phyloP scores from a whole-genome alignment of 208 protist species.

The Zelonia costaricensis region DNA sequence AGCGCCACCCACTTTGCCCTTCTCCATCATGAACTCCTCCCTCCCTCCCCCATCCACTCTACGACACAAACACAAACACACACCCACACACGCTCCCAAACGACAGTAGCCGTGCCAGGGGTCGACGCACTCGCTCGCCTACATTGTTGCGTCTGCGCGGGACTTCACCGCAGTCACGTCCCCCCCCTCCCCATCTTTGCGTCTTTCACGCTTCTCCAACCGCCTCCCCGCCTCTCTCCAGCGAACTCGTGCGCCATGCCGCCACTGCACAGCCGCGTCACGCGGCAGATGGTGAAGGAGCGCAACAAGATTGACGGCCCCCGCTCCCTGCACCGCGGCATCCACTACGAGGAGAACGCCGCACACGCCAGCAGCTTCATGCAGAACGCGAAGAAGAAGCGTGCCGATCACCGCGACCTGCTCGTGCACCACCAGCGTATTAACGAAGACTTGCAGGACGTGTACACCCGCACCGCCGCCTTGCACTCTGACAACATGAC shows the following conservation, averaged over 20 bases:
- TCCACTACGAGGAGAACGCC: constrained; percentile 75
- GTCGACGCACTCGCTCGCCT: too few species aligned
- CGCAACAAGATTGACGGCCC: constrained; percentile 65
- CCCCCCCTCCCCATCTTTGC: too few species aligned
- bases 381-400: constrained; percentile 36
- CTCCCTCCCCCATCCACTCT: not conserved
- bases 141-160: not conserved
- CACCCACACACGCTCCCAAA: not conserved
- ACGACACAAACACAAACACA: not conserved
- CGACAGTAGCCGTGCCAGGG: not conserved
- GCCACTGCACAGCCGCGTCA: constrained; percentile 71
- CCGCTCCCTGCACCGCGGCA: constrained; percentile 79
- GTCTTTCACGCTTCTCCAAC: constrained; percentile 3
- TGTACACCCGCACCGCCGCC: constrained; percentile 78
- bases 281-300: constrained; percentile 64
- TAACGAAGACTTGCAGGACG: constrained; percentile 75
- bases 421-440: constrained; percentile 90
- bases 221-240: too few species aligned
- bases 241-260: constrained; percentile 47
- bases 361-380: constrained; percentile 44
- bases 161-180: too few species aligned
- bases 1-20: too few species aligned
- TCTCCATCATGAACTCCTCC: too few species aligned
- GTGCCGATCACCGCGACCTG: constrained; percentile 68
- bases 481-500: constrained; percentile 71